Evolutionary conservation across 345 rosid species (phyloP), one percentile per base, ranked within the genome.

Genomic region (Trapa bicornis): DNA sequence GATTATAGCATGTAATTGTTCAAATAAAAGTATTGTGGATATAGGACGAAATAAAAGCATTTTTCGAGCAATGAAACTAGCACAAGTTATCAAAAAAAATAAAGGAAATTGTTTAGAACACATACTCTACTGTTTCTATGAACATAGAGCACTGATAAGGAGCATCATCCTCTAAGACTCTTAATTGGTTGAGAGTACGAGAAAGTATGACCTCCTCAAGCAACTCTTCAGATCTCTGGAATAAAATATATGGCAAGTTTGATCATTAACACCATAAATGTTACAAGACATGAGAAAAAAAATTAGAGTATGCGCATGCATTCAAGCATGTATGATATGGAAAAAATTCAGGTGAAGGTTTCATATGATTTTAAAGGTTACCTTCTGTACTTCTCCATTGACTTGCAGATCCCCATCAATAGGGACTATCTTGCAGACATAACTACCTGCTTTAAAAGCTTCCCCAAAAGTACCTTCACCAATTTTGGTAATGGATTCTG

Each of bases 391-490:
- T 84, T 91, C 99, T 61, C 96, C 99, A 62, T 94, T 91, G 37
- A 94, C 97, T 73, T 68, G 83, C 41, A 86, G 69, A 64, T 94
- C 93, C 64, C 97, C 99, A 75, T 91, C 96, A 67, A 94, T 79
- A 61, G 99, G 99, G 75, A 94, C 99, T 76, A 94, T 80, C 83
- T 94, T 94, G 77, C 99, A 94, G 43, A 94, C 99, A 64, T 78
- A 80, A 68, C 76, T 72, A 35, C 99, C 99, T 60, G 86, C 89
- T 66, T 73, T 77, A 69, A 89, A 91, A 74, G 95, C 99, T 79
- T 94, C 99, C 73, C 99, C 99, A 73, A 74, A 94, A 54, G 97
- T 94, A 67, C 99, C 99, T 84, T 94, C 99, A 61, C 99, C 99
- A 73, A 94, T 75, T 84, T 94, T 94, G 71, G 69, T 70, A 72